Evolutionary conservation across 345 rosid species (phyloP), one percentile per base, ranked within the genome.

Genomic region (Syzygium oleosum): DNA sequence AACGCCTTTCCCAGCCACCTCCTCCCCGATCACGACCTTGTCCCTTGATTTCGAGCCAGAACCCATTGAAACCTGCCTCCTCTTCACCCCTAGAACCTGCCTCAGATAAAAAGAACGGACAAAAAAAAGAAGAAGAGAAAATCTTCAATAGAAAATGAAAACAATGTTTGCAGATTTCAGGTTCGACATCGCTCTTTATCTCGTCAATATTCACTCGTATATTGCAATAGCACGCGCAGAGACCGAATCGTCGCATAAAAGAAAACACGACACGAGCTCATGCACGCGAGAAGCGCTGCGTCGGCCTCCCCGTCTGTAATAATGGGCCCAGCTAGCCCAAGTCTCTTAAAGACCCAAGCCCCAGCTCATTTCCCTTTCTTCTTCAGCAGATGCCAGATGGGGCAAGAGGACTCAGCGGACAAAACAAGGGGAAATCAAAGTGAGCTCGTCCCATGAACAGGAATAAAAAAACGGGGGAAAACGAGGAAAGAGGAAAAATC

Each of bases 21-120:
- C 98, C 89, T 95, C 99, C 83, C 94, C 98, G 49, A 97, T 93
- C 84, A 97, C 94, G 87, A 96, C 94, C 92, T 97, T 96, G 92
- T 94, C 98, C 90, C 98, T 93, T 59, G 98, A 97, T 93, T 95
- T 95, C 38, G 99, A 96, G 58, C 99, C 99, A 5, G 95, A 91
- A 88, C 95, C 96, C 55, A 97, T 86, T 10, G 96, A 96, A 46
- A 97, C 93, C 87, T 95, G 98, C 91, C 99, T 95, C 87, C 91
- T 92, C 92, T 96, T 95, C 80, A 96, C 97, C 29, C 99, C 95
- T 61, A 97, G 88, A 61, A 95, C 98, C 98, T 98, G 93, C 51
- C 38, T 84, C 84, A 61, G 6, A 53, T 5, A 22, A 87, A 73
- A 46, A 85, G 80, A 73, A 38, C 17, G 51, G 46, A 43, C 46